Percentiles rank a stretch among this genome's conserved stretches.
Conservation (phyloP, 1,139 yeast genomes). For the Arxiozyma slooffiae region DNA sequence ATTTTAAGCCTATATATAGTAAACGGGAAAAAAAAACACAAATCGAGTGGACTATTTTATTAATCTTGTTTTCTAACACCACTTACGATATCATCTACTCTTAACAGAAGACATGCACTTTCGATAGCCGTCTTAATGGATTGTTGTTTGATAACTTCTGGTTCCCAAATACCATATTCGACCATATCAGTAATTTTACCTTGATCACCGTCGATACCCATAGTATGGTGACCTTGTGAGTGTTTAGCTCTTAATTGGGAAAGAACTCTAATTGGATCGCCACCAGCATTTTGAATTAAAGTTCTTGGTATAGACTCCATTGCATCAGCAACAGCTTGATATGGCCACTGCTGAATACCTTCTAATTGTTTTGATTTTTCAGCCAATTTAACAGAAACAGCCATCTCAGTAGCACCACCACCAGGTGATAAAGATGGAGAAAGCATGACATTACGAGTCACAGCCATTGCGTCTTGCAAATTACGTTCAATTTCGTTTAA, state of each 20-base stretch:
- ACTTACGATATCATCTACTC: constrained; percentile 96
- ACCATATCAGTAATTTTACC: constrained; percentile 96
- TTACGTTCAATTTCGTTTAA: constrained; percentile 94
- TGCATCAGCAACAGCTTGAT: constrained; percentile 97
- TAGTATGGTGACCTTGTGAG: constrained; percentile 76
- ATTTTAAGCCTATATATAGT: neutral
- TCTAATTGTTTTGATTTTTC: constrained; percentile 88
- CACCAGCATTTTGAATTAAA: constrained; percentile 93
- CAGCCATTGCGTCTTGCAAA: constrained; percentile 97
- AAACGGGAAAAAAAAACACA: neutral
- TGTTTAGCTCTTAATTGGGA: constrained; percentile 93
- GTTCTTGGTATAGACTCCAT: constrained; percentile 98
- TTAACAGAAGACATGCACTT: constrained; percentile 84
- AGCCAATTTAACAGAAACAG: constrained; percentile 77
- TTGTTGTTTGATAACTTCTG: constrained; percentile 94
- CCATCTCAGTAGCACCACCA: constrained; percentile 99
- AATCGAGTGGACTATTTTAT: neutral
- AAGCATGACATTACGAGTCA: constrained; percentile 86
- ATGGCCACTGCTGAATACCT: constrained; percentile 97
- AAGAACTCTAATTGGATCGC: constrained; percentile 80
- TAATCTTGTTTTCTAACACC: constrained; percentile 60
- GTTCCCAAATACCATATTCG: constrained; percentile 96
- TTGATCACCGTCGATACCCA: constrained; percentile 88
- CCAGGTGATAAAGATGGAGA: constrained; percentile 96
- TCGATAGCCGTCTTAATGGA: constrained; percentile 94